Evolutionary conservation across 2,329 filamentous ascomycete species (phyloP), one percentile per base, ranked within the genome.

Genomic region (Claviceps cyperi): DNA sequence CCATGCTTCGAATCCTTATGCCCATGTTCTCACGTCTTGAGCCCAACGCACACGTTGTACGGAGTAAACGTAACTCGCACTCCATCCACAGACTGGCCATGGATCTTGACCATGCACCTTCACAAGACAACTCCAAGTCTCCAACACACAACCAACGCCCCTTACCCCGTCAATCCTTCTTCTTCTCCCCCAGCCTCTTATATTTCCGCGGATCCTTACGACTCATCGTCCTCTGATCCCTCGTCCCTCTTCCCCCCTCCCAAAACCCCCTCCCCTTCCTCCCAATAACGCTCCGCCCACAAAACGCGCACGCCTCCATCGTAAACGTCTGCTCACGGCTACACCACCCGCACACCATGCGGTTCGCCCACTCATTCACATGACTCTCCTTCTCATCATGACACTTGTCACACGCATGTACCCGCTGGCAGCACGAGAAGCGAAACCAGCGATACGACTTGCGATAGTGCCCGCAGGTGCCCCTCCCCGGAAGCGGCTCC

Each of bases 161-260:
- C 28, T 1, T 32, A 4, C 9, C 28, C 28, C 28, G 11, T 32
- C 28, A 32, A 9, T 32, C 28, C 36, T 43, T 9, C 24, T 44
- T 28, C 41, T n/a, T 15, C 24, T 44, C 48, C 11, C 76, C 77
- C 40, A 78, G 61, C 48, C 83, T 72, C 62, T 81, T 83, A 62
- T 80, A 81, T 70, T 88, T 88, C 59, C 84, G 75, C 60, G 81
- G 81, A 65, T 88, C 84, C 66, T 87, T 88, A 52, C 81, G 73
- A 58, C 80, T 85, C 86, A 90, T 90, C 59, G 74, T 68, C 35
- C 67, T 68, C 64, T 73, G 77, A 61, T 89, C 84, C 53, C 86
- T 71, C n/a, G 85, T 90, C 1, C 85, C 85, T 63, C 84, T 87
- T 1, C 87, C 87, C 11, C 87, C 87, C 69, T 94, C 87, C 87